Evolutionary conservation across 169 alveolate species (phyloP), one percentile per base, ranked within the genome.

Genomic region (Plasmodium adleri): DNA sequence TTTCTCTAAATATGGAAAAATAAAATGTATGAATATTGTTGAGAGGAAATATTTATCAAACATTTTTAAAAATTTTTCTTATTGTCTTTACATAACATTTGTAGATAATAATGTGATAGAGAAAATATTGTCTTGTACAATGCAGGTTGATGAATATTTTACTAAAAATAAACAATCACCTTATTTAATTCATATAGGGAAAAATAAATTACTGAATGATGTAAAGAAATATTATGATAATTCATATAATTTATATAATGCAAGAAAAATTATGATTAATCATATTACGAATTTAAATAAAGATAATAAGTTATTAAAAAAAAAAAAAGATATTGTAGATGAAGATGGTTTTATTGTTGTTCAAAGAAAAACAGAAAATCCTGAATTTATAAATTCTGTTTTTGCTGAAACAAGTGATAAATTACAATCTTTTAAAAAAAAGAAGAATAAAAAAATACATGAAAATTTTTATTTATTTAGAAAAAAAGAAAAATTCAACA

Each of bases 291-390:
- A 80, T 17, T 67, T 68, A 80, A 80, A 67, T 62, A 80, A 67
- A 54, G 68, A 67, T 32, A 80, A 80, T 32, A 67, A 67, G 39
- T 28, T 17, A 22, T 26, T 24, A 59, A 47, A 58, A 68, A 80
- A 80, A 67, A 72, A 52, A 67, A 32, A 32, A 54, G 62, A 60
- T 26, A 17, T 39, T 52, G 54, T 80, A 17, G 90, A 80, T 60
- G 60, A 68, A 13, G 90, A 80, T 56, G 90, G 90, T 9, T 80
- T 80, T 67, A 80, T 71, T 7, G 83, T 80, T 59, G 90, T 80
- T 80, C 90, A 80, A 54, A 80, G 72, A 17, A 17, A 8, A 12
- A 9, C 56, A 60, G 80, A 80, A 58, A 80, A 80, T 20, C 78
- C 72, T 1, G 90, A 80, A 67, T 52, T 67, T 59, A 54, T 80